These are phyloP conservation scores for Cymbopogon flexuosus DNA, from an alignment of 202 grass and related monocot species.

Conservation along the genomic window DNA sequence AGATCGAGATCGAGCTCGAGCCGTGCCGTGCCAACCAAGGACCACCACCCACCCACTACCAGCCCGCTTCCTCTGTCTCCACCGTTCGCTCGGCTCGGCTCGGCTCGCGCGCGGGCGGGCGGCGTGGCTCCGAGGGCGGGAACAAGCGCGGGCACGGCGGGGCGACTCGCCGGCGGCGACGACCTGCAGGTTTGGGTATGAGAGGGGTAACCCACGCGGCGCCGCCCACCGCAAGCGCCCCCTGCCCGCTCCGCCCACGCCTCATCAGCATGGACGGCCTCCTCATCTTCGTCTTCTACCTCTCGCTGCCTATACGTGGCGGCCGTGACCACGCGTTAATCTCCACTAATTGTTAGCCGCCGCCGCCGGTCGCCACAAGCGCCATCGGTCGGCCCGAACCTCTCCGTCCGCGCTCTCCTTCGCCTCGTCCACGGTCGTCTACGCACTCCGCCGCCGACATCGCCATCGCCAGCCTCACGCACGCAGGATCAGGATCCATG, in stretches of 20 bases:
- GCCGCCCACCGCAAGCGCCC: slow-evolving; percentile 43
- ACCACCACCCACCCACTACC: background rate
- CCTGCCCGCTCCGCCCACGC: slow-evolving; percentile 21
- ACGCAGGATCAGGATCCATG: slow-evolving; percentile 35
- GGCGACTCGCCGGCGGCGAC: slow-evolving; percentile 31
- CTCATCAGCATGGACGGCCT: slow-evolving; percentile 83
- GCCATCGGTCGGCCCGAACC: background rate
- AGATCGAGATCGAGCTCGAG: background rate
- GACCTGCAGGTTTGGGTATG: slow-evolving; percentile 57
- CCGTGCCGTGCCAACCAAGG: background rate
- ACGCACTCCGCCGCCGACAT: background rate
- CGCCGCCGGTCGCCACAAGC: background rate
- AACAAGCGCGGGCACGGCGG: slow-evolving; percentile 36
- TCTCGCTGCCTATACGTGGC: slow-evolving; percentile 97
- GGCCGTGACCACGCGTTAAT: slow-evolving; percentile 23
- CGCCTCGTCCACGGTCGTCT: background rate
- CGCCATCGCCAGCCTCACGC: background rate
- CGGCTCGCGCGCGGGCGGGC: slow-evolving; percentile 11
- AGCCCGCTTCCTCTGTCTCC: background rate
- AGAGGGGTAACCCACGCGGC: slow-evolving; percentile 62
- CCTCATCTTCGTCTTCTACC: slow-evolving; percentile 90
- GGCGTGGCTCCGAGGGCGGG: slow-evolving; percentile 39
- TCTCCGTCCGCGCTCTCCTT: background rate
- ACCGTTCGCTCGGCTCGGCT: slow-evolving; percentile 20
- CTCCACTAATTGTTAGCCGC: slow-evolving; percentile 41